These are phyloP conservation scores for Xylariaceae sp. DNA, from an alignment of 2,329 filamentous ascomycete species.

Conservation along the genomic window DNA sequence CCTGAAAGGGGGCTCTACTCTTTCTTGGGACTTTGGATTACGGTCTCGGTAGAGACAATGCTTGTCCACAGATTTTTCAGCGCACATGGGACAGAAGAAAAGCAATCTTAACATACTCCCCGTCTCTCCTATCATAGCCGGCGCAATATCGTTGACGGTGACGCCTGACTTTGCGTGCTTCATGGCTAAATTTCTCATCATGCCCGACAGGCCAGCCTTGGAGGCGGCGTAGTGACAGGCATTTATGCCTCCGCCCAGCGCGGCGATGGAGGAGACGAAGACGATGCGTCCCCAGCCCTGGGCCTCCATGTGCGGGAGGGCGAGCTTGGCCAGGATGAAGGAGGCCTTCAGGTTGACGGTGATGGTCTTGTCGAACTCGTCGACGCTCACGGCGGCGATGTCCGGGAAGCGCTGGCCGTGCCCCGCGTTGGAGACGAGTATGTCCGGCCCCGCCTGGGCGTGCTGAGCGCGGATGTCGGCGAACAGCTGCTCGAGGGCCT, in stretches of 20 bases:
- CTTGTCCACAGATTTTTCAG: no score
- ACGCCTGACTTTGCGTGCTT: constrained; percentile 54
- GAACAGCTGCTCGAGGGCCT: constrained; percentile 47
- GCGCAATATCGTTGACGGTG: constrained; percentile 61
- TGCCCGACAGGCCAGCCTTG: constrained; percentile 54
- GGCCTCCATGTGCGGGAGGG: constrained; percentile 52
- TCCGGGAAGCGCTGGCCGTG: constrained; percentile 52
- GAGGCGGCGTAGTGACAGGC: constrained; percentile 54
- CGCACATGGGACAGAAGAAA: no score
- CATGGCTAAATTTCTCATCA: constrained; percentile 57
- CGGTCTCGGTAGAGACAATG: no score
- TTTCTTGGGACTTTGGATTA: no score
- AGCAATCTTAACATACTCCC: no score
- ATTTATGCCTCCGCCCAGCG: constrained; percentile 56
- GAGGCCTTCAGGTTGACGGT: constrained; percentile 55
- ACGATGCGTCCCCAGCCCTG: constrained; percentile 57
- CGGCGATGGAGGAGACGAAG: constrained; percentile 57
- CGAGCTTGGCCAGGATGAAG: constrained; percentile 54
- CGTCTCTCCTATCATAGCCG: constrained; percentile 60
- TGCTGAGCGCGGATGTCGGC: constrained; percentile 45
- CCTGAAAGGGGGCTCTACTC: no score
- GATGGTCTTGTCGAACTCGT: constrained; percentile 57
- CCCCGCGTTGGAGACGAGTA: constrained; percentile 60
- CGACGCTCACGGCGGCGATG: constrained; percentile 51
- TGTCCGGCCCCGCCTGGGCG: constrained; percentile 45